Conservation (phyloP, 108 stramenopile species). For the Schizochytrium sp. region DNA sequence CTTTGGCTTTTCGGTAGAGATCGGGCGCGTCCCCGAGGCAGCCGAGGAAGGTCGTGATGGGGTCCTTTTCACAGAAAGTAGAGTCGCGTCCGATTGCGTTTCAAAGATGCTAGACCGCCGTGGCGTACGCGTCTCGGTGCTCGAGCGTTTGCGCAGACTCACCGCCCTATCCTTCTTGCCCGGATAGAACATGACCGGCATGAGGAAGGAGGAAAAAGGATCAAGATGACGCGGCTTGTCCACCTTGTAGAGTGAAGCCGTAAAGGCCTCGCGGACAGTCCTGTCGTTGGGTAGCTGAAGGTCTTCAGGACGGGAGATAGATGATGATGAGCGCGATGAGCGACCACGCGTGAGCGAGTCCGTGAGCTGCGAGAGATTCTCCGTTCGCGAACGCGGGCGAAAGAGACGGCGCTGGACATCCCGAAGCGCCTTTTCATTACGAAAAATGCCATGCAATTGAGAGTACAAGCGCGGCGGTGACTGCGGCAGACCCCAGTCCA, state of each 20-base stretch:
- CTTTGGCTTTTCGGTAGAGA: too few relatives aligned
- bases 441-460: not conserved
- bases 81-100: not conserved
- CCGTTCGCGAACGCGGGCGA: not conserved
- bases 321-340: not conserved
- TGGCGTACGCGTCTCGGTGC: not conserved
- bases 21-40: too few relatives aligned
- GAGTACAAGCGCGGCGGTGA: not conserved
- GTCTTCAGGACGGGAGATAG: not conserved
- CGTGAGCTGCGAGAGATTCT: not conserved
- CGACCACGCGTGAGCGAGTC: not conserved
- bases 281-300: not conserved
- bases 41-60: too few relatives aligned
- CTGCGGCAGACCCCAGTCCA: not conserved
- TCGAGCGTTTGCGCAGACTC: not conserved
- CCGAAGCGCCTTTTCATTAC: not conserved
- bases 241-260: not conserved
- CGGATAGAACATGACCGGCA: not conserved
- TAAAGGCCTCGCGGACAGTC: not conserved
- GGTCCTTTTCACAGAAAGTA: not conserved
- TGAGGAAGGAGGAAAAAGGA: not conserved
- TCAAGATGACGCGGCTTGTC: not conserved
- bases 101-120: not conserved
- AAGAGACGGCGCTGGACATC: not conserved
- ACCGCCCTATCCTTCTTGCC: not conserved